Conservation (phyloP, 345 rosid species). For the Mangifera indica region DNA sequence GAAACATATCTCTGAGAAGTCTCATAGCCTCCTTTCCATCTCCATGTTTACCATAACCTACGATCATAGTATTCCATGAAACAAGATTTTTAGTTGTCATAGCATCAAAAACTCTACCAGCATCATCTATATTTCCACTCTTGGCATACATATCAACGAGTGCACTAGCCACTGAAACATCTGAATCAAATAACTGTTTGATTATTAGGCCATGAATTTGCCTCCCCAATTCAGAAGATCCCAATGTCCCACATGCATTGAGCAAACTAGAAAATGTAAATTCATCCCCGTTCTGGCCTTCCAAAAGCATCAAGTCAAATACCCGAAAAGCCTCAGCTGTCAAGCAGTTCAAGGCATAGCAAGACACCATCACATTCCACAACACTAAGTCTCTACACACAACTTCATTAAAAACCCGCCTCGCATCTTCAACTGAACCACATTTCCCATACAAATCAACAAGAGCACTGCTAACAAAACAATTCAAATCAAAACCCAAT, state of each 20-base stretch:
- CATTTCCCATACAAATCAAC: constrained; percentile 71
- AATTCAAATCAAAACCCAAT: constrained; percentile 43
- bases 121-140: constrained; percentile 40
- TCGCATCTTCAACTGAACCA: constrained; percentile 46
- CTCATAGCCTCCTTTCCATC: constrained; percentile 51
- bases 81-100: constrained; percentile 58
- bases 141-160: constrained; percentile 62
- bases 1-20: constrained; percentile 46
- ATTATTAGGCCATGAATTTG: constrained; percentile 53
- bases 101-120: constrained; percentile 45
- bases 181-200: constrained; percentile 45
- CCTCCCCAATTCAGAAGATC: constrained; percentile 38
- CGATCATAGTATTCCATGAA: constrained; percentile 70
- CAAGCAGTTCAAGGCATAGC: constrained; percentile 48
- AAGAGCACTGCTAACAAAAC: constrained; percentile 46
- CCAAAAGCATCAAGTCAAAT: constrained; percentile 44
- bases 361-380: constrained; percentile 62
- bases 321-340: constrained; percentile 43
- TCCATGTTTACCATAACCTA: constrained; percentile 53
- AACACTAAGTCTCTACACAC: constrained; percentile 48
- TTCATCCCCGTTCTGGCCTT: constrained; percentile 42
- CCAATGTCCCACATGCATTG: constrained; percentile 37
- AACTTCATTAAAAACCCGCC: constrained; percentile 43
- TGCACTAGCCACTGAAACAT: constrained; percentile 54
- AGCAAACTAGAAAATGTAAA: constrained; percentile 64